Base-by-base conservation (phyloP, 371 early-diverging fungal species). In the Capillidium heterosporum region DNA sequence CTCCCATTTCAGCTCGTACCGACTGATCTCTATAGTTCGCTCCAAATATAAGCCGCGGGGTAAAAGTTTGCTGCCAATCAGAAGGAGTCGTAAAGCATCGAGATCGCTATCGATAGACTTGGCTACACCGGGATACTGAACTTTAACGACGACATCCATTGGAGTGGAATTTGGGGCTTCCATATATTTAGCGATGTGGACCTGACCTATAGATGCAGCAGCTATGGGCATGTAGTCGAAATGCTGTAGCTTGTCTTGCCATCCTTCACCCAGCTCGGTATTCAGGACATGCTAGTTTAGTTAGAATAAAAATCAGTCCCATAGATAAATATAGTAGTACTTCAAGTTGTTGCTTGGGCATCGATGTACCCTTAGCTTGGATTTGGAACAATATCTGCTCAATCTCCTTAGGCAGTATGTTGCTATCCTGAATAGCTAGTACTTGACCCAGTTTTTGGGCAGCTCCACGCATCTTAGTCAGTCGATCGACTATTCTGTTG, bases 361-460 rank as follows among this genome's bases (percentile, higher is more conserved):
- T 90, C 61, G 85, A 91, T 67, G 95, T 87, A 29, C 96, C 97
- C n/a, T 80, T 78, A 59, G 90, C 87, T 62, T 95, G 95, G 2
- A 95, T 92, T 21, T 85, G 72, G 50, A 82, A 67, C 52, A 97
- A 62, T 1, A 97, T 74, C 35, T 81, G 70, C 51, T 89, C 87
- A 39, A 95, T 61, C 60, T 91, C 88, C 24, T 76, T 74, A 0
- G 96, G 84, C 32, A 89, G 51, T 70, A 82, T 71, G 42, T 69
- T 65, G 52, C 71, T 69, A 56, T 79, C 95, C 69, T 97, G 96
- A 54, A 97, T 95, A 64, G 89, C 86, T 10, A 97, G 61, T 91
- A 97, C 93, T 64, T 97, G 97, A 0, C 96, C 97, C 63, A 97
- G 76, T 65, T 97, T 97, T 19, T 95, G 70, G 1, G 97, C 97